Evolutionary conservation across 140 eudicot genomes (phyloP), one percentile per base, ranked within the genome.

Genomic region (Erigeron philadelphicus): DNA sequence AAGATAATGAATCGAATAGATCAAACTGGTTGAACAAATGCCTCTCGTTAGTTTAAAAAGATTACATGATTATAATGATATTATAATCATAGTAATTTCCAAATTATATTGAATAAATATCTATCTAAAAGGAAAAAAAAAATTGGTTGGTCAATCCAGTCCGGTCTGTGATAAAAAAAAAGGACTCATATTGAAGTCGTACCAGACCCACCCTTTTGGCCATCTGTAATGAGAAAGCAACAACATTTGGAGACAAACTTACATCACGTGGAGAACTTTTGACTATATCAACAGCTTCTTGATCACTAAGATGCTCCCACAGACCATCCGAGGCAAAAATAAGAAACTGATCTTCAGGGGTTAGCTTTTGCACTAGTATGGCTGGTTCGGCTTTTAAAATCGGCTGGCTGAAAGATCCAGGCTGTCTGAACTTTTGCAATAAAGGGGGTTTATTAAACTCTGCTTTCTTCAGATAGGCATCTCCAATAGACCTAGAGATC

Each of bases 311-410:
- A 55, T 83, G 85, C 42, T 83, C 88, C 88, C 85, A 84, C 66
- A 84, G 70, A 35, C 88, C 88, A 71, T 84, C 88, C 12, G 88
- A 80, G 49, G 88, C 88, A 49, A 77, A 80, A 66, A 84, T 84
- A 62, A 84, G 76, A 68, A 84, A 84, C 18, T 77, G 81, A 52
- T 84, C 83, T 73, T 84, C 74, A 6, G 88, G 81, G 21, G 70
- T 66, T 74, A 84, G 81, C 62, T 77, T 66, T 58, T 71, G 83
- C 13, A 69, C 83, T 11, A 58, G 19, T 47, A 77, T 81, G 62
- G 85, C 57, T n/a, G 88, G 88, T 71, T 84, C 88, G 10, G 85
- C 81, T 66, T 70, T 74, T 55, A 83, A 52, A 64, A 84, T 84
- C 8, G 83, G 83, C 62, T 57, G 72, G 57, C 38, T 41, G 40